phyloP scores from a whole-genome alignment of 257 asterid genomes.

The Penstemon davidsonii region DNA sequence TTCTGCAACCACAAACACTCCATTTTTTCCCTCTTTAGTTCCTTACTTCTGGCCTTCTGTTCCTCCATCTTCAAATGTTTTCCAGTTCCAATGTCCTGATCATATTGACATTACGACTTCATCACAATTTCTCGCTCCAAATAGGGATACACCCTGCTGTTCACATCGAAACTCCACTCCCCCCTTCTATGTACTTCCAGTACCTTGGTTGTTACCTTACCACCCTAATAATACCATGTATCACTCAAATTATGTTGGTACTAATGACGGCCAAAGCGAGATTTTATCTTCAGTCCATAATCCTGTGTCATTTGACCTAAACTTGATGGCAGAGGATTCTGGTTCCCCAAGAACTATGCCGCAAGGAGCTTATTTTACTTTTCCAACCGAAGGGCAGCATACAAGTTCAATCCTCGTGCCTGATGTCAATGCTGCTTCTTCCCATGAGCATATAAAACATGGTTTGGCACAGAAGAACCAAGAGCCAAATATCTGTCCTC shows the following conservation, averaged over 20 bases:
- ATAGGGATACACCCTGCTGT: conserved; percentile 9
- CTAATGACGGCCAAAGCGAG: conserved; percentile 13
- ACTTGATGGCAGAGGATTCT: conserved; percentile 9
- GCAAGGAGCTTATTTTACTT: conserved; percentile 10
- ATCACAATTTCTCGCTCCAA: conserved; percentile 15
- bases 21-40: conserved; percentile 23
- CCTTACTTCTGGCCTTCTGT: conserved; percentile 38
- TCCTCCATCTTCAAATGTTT: conserved; percentile 32
- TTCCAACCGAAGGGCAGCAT: conserved; percentile 1
- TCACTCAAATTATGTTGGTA: conserved; percentile 17
- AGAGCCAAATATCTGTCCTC: background rate
- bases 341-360: background rate
- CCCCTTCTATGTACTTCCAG: conserved; percentile 39
- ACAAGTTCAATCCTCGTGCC: background rate
- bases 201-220: conserved; percentile 45
- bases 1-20: conserved; percentile 22
- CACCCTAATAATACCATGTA: conserved; percentile 8
- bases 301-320: conserved; percentile 19
- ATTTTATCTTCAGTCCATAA: conserved; percentile 16
- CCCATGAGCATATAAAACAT: background rate
- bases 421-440: conserved; percentile 5
- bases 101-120: conserved; percentile 20
- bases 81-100: conserved; percentile 20
- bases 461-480: conserved; percentile 9
- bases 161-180: conserved; percentile 20